Percentiles rank a stretch among this genome's conserved stretches.
Evolutionary conservation across 352 stramenopile genomes (phyloP).

Genomic region (Pythium angustatum): DNA sequence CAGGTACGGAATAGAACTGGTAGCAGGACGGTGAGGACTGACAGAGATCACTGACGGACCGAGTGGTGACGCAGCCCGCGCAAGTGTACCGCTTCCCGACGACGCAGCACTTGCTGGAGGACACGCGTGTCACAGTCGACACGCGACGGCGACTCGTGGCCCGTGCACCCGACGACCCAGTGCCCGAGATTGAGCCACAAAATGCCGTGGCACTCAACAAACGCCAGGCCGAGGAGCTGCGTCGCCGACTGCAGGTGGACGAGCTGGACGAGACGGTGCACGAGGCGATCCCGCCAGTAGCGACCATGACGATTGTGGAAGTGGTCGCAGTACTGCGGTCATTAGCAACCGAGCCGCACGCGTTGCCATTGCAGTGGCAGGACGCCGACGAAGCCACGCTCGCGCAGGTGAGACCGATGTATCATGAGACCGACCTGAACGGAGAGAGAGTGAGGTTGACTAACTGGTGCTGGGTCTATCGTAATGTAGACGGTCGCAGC

Average conservation of each 20-base stretch:
- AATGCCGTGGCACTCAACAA: slow-evolving; percentile 51
- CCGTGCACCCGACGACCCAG: slow-evolving; percentile 29
- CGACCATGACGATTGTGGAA: slow-evolving; percentile 21
- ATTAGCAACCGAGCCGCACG: slow-evolving; percentile 36
- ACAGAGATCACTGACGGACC: background rate
- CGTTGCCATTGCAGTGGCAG: slow-evolving; percentile 47
- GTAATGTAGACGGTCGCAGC: slow-evolving; percentile 42
- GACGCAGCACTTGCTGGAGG: slow-evolving; percentile 54
- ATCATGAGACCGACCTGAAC: background rate
- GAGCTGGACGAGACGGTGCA: background rate
- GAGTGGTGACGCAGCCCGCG: slow-evolving; percentile 37
- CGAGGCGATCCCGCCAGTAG: too few relatives aligned
- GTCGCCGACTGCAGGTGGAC: background rate
- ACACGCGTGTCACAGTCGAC: slow-evolving; percentile 54
- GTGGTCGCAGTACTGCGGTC: slow-evolving; percentile 41
- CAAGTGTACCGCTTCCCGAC: slow-evolving; percentile 54
- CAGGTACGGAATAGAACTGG: slow-evolving; percentile 38
- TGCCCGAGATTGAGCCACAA: slow-evolving; percentile 44
- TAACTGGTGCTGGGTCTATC: background rate
- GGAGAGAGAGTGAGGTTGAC: background rate
- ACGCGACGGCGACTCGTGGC: slow-evolving; percentile 38
- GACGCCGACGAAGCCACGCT: slow-evolving; percentile 41
- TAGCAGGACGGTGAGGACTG: too few relatives aligned
- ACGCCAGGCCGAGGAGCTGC: slow-evolving; percentile 39
- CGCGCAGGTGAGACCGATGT: slow-evolving; percentile 37